Evolutionary conservation across 768 basidiomycete species (phyloP).

Genomic region (Trametes meyenii): DNA sequence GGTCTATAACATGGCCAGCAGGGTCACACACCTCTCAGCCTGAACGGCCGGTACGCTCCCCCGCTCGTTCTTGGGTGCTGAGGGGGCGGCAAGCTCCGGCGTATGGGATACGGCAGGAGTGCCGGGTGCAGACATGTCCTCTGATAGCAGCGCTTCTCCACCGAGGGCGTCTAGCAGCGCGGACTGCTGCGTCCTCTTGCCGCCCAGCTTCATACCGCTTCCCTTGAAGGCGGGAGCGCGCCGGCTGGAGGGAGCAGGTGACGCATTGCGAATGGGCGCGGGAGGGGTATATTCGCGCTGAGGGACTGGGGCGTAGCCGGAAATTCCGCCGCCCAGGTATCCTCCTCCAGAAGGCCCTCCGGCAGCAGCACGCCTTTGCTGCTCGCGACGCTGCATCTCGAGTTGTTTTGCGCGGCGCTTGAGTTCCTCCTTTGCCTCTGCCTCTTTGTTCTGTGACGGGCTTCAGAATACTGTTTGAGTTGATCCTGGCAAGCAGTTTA

Average conservation of each 20-base stretch:
- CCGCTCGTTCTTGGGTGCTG: constrained; percentile 50
- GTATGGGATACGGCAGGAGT: constrained; percentile 53
- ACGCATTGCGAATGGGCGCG: constrained; percentile 44
- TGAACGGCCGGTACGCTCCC: constrained; percentile 76
- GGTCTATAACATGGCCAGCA: background rate
- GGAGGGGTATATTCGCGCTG: constrained; percentile 70
- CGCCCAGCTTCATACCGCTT: constrained; percentile 94
- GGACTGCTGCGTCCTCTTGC: constrained; percentile 88
- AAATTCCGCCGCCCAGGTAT: constrained; percentile 66
- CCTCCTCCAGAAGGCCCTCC: constrained; percentile 53
- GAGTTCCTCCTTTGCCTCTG: constrained; percentile 98
- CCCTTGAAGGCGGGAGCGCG: constrained; percentile 88
- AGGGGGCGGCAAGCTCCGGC: constrained; percentile 40
- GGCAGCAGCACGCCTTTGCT: constrained; percentile 73
- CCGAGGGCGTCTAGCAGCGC: constrained; percentile 89
- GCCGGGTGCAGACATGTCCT: constrained; percentile 53
- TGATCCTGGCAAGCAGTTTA: background rate
- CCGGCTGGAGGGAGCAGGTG: constrained; percentile 51
- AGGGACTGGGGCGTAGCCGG: constrained; percentile 73
- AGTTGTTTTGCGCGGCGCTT: constrained; percentile 97
- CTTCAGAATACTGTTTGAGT: background rate
- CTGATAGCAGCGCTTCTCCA: constrained; percentile 64
- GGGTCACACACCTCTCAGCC: constrained; percentile 62
- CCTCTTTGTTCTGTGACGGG: constrained; percentile 85
- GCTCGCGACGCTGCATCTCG: constrained; percentile 96